Base-by-base conservation (phyloP, 495 filamentous ascomycete genomes). In the Xylaria scruposa region DNA sequence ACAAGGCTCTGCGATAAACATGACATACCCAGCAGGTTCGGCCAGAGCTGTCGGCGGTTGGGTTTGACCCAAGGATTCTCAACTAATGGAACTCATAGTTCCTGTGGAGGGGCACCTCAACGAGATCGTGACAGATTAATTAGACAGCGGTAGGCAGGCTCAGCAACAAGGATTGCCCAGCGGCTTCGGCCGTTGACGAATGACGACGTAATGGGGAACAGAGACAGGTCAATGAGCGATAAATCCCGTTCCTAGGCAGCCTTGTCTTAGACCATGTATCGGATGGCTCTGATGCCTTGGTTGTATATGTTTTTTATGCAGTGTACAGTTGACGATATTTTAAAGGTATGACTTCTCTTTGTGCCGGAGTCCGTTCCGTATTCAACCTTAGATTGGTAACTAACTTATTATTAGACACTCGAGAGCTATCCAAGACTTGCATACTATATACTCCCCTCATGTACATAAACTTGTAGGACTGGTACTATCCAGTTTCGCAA, bases 401-500 rank as follows among this genome's bases (percentile, higher is more conserved):
- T 68, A 46, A 56, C 65, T 68, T 60, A 68, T 68, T 47, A 68
- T 68, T 68, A 68, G 65, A 67, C 19, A 40, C n/a, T 42, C 19
- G 46, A 33, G 29, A 19, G 21, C 40, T 70, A 40, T 42, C 56
- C 53, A 70, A 46, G 21, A 62, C 68, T 29, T 31, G 49, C 69
- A 71, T 56, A 49, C 40, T 49, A 13, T 10, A 42, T 42, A 42
- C 31, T 38, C 58, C 31, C 59, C 56, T 68, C 70, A 60, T 56
- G 59, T 65, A 42, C 38, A 71, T 17, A 17, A 31, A 38, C 33
- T 36, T 36, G 6, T 36, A 36, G 33, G 33, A 36, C 36, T 38
- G 36, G 15, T 46, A 21, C 78, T 81, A 81, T 75, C 62, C 79
- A 78, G 53, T 65, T 81, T 85, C 75, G 81, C 75, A 81, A 73